phyloP scores from a whole-genome alignment of 75 land plant genomes.

The Isoetes taiwanensis region DNA sequence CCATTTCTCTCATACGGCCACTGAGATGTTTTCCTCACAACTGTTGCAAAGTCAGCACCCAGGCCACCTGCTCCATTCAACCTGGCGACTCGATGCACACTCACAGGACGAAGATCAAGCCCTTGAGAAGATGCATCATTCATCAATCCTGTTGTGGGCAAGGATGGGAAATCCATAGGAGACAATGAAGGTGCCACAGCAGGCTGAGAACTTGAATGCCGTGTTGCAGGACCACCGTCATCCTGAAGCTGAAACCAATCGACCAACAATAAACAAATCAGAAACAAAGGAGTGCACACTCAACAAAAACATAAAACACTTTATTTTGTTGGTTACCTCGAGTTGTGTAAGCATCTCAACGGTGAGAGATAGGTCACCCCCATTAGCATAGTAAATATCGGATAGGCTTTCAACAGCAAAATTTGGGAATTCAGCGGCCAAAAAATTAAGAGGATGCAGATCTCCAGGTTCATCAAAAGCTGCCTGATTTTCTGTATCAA shows the following conservation, averaged over 20 bases:
- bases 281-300: neutral
- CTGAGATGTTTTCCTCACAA: slow-evolving; percentile 50
- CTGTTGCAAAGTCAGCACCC: slow-evolving; percentile 65
- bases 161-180: slow-evolving; percentile 56
- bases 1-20: slow-evolving; percentile 64
- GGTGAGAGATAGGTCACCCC: slow-evolving; percentile 62
- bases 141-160: neutral
- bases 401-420: slow-evolving; percentile 84
- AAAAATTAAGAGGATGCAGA: slow-evolving; percentile 39
- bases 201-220: slow-evolving; percentile 19
- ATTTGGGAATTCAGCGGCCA: slow-evolving; percentile 69
- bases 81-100: slow-evolving; percentile 24
- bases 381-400: slow-evolving; percentile 64
- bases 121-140: neutral
- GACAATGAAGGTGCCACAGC: slow-evolving; percentile 50
- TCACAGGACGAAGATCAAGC: neutral
- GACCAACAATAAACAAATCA: slow-evolving; percentile 1
- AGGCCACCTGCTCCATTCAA: slow-evolving; percentile 21
- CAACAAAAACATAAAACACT: neutral
- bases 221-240: slow-evolving; percentile 30
- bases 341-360: slow-evolving; percentile 85
- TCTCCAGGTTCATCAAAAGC: slow-evolving; percentile 20
- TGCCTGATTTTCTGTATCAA: slow-evolving; percentile 20
- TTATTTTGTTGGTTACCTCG: slow-evolving; percentile 42
- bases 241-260: slow-evolving; percentile 51